phyloP scores from a whole-genome alignment of 495 filamentous ascomycete genomes.

The Aspergillus bridgeri region DNA sequence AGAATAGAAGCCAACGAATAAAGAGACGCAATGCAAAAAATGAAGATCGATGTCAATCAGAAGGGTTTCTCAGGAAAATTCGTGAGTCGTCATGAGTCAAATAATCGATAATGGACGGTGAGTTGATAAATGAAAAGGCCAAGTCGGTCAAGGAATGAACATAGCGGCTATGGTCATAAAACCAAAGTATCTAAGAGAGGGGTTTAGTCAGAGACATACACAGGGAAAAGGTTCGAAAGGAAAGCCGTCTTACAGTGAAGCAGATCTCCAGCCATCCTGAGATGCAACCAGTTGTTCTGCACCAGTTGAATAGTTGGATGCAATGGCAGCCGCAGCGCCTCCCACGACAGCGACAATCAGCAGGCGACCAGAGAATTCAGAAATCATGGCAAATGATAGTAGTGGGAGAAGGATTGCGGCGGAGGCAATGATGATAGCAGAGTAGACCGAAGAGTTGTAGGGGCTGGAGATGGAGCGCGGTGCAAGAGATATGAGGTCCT shows the following conservation, averaged over 20 bases:
- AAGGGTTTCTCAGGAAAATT: background rate
- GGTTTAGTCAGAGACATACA: slow-evolving; percentile 6
- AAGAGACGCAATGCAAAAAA: background rate
- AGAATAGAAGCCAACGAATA: background rate
- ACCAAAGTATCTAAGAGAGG: slow-evolving; percentile 36
- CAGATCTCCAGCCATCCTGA: slow-evolving; percentile 41
- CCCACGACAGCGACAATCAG: slow-evolving; percentile 45
- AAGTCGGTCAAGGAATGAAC: slow-evolving; percentile 30
- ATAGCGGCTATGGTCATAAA: slow-evolving; percentile 42
- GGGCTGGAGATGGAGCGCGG: slow-evolving; percentile 20
- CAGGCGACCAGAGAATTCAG: slow-evolving; percentile 52
- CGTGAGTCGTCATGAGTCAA: background rate
- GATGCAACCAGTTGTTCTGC: slow-evolving; percentile 36
- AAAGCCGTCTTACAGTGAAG: slow-evolving; percentile 30
- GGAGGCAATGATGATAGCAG: slow-evolving; percentile 51
- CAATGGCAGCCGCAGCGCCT: slow-evolving; percentile 36
- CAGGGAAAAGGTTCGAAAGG: background rate
- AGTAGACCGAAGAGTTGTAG: slow-evolving; percentile 30
- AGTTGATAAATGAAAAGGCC: background rate
- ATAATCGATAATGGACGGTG: background rate
- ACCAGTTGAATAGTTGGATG: slow-evolving; percentile 36
- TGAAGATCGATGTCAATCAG: background rate
- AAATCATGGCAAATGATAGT: slow-evolving; percentile 52
- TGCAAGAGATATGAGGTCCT: slow-evolving; percentile 62
- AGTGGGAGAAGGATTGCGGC: slow-evolving; percentile 56